Evolutionary conservation across 306 rosid genomes (phyloP), one percentile per base, ranked within the genome.

Genomic region (Lithocarpus polystachyus): DNA sequence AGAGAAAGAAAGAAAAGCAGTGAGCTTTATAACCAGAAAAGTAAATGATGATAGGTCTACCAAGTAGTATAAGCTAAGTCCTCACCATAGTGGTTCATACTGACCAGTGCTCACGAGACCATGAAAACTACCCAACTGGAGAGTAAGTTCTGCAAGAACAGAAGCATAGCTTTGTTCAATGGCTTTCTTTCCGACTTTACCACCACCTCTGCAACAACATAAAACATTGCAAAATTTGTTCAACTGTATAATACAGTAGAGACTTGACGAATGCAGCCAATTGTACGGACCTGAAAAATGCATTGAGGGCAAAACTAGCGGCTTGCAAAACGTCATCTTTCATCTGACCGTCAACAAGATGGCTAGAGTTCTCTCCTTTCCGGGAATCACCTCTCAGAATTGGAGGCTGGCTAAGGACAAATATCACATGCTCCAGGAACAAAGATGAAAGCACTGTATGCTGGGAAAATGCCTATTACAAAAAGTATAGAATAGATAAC

Each of bases 61-160:
- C 53, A 64, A 73, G 67, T 79, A 72, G 24, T 48, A 56, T 35
- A 33, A 33, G 31, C 45, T 52, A 81, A 60, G 75, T 61, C 57
- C 83, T 84, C 82, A 92, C 97, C 92, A 86, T 85, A 95, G 76
- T 70, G 93, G 92, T 81, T 90, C 99, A 69, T 80, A 93, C 68
- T 85, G 94, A 80, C 98, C 97, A 67, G 87, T 84, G 80, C 82
- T 86, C 48, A 95, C 86, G 79, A 89, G 86, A 81, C 89, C 85
- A 84, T 92, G 98, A 84, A 97, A 95, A 80, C 97, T 84, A 82
- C 99, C 99, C 74, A 95, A 88, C 84, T 92, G 97, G 82, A 92
- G 89, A 53, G 88, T 92, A 73, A 95, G 97, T 84, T 95, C 97
- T 75, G 97, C 94, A 69, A 95, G 93, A 82, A 95, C 97, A 73